These are phyloP conservation scores for Ophiosphaerella korrae DNA, from an alignment of 2,329 filamentous ascomycete genomes.

Conservation along the genomic window DNA sequence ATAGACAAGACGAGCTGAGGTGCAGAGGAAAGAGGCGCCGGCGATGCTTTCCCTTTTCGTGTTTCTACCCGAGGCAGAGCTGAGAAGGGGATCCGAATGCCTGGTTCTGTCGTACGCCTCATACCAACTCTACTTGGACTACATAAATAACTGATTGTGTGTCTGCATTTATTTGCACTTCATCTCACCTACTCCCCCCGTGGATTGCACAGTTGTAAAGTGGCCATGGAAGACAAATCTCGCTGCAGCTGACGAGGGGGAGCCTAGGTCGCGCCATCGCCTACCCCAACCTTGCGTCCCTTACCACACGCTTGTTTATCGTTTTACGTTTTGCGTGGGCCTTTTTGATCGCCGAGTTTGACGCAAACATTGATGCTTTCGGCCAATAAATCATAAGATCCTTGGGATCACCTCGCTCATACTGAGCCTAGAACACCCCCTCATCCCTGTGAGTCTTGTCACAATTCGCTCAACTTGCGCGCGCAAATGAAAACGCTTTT, in stretches of 20 bases:
- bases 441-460: not conserved
- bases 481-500: slow-evolving; percentile 6
- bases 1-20: slow-evolving; percentile 8
- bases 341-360: too few species aligned
- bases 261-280: too few species aligned
- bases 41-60: slow-evolving; percentile 13
- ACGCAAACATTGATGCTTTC: too few species aligned
- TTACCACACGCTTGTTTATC: too few species aligned
- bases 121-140: slow-evolving; percentile 11
- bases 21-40: not conserved
- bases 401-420: too few species aligned
- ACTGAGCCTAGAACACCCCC: not conserved
- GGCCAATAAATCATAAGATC: too few species aligned
- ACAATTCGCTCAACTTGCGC: not conserved
- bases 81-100: slow-evolving; percentile 12
- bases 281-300: too few species aligned
- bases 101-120: slow-evolving; percentile 9
- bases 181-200: too few species aligned
- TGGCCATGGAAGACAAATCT: too few species aligned
- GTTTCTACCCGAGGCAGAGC: slow-evolving; percentile 6
- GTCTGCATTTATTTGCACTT: not conserved
- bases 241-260: too few species aligned
- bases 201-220: too few species aligned
- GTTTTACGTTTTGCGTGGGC: too few species aligned
- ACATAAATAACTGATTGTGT: not conserved